Evolutionary conservation across 2,329 filamentous ascomycete species (phyloP), one percentile per base, ranked within the genome.

Genomic region (Cladorrhinum sp.): DNA sequence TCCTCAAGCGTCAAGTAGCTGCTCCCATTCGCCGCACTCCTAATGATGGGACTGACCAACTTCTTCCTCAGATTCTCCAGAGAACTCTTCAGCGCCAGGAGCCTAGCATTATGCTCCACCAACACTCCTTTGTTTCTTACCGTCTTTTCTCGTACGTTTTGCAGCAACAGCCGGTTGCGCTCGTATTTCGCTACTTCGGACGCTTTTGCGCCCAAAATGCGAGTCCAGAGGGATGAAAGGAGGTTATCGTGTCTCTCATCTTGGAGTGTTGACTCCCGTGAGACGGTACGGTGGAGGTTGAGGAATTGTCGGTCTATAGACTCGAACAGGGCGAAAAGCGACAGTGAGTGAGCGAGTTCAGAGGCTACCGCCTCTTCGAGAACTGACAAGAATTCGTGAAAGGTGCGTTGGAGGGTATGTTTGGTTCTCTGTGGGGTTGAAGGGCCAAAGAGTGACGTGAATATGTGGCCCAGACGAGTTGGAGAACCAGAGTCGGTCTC

Each of bases 221-320:
- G 87, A 1, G 90, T 90, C 94, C 94, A 98, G 8, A 97, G 83
- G 2, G 87, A 89, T 1, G 88, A 88, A 49, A 97, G 86, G 69
- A 95, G 83, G 70, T 96, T 92, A 64, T 86, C 87, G 72, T 96
- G 90, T 28, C 87, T 80, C 48, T 88, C 87, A 65, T 96, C 91
- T 72, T 97, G 92, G 5, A 85, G 84, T 64, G 90, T 88, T 20
- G 88, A 86, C 76, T 97, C 93, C 69, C 92, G 90, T 59, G 91
- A 88, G 9, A 96, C 92, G 4, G 87, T 90, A 63, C 92, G 88
- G 65, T 91, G 91, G 0, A 97, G 82, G 73, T 95, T 96, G 64
- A 92, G 83, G 75, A 97, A 96, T 73, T 96, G 92, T 57, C 87
- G 85, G 76, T 98, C 94, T 67, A 97, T 92, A 62, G 87, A 85